These are phyloP conservation scores for Amanita muscaria DNA, from an alignment of 768 basidiomycete genomes.

Conservation along the genomic window DNA sequence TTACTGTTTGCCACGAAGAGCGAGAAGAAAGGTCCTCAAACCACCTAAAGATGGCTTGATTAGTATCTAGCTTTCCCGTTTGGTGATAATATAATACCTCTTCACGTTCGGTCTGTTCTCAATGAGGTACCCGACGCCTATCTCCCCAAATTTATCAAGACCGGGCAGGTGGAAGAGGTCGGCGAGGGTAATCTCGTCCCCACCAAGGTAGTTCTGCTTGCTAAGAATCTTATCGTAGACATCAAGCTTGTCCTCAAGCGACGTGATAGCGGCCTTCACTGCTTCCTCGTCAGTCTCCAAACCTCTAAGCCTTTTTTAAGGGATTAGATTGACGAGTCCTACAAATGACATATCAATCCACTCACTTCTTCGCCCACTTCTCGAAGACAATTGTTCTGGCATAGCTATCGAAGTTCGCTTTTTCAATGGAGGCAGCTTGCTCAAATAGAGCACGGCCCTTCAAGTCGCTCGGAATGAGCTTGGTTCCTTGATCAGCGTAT, in stretches of 20 bases:
- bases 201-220: constrained; percentile 49
- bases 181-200: constrained; percentile 46
- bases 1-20: too few relatives aligned
- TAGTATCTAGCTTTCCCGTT: too few relatives aligned
- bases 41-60: too few relatives aligned
- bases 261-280: constrained; percentile 17
- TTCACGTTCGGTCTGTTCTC: constrained; percentile 32
- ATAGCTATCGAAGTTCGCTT: constrained; percentile 41
- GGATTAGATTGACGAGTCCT: background rate
- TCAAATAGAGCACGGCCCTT: constrained; percentile 29
- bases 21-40: too few relatives aligned
- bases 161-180: constrained; percentile 52
- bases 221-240: constrained; percentile 49
- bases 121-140: constrained; percentile 22
- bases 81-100: constrained; percentile 21
- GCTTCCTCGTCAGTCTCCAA: constrained; percentile 22
- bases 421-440: constrained; percentile 45
- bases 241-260: constrained; percentile 36
- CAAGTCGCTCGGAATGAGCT: constrained; percentile 28
- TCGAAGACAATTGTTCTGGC: constrained; percentile 36
- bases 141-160: constrained; percentile 12
- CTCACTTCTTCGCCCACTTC: constrained; percentile 43
- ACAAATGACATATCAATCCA: background rate
- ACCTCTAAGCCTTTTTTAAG: constrained; percentile 14
- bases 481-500: constrained; percentile 32